Base-by-base conservation (phyloP, 495 filamentous ascomycete genomes). In the Hypoxylon trugodes region DNA sequence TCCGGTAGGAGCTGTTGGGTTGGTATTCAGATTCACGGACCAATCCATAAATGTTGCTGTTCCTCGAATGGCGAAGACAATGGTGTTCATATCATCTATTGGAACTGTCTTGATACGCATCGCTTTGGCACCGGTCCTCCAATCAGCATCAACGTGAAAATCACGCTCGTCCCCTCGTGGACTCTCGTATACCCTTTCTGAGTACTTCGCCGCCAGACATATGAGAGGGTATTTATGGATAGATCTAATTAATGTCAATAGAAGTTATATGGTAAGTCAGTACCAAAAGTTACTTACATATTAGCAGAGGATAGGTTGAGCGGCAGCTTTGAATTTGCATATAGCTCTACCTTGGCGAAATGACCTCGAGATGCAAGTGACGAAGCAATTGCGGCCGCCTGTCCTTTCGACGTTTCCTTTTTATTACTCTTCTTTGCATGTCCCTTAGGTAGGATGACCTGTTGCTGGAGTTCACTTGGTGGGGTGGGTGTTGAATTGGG, bases 11-110 rank as follows among this genome's bases (percentile, higher is more conserved):
- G 83, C 75, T 0, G 79, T 78, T 2, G 91, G 90, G 6, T 80
- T 82, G 0, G 84, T 82, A 16, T 87, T 84, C 4, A 92, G 79
- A 69, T 96, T 96, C 6, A 93, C 89, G 2, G 87, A 81, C 91
- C 91, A 95, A 73, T 95, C 91, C 77, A 90, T 86, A 67, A 92
- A 90, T 1, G 84, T 90, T 26, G 90, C 86, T 0, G 84, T 90
- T 1, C 91, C 91, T 4, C 91, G 85, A 47, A 95, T 90, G 28
- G 91, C 90, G 65, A 94, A 89, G 18, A 93, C 86, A 36, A 94
- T 85, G 10, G 86, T 87, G 68, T 91, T 86, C 77, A 87, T 84
- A 64, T 90, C 81, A 67, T 93, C 89, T 65, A 91, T 82, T 3
- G 89, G 84, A 8, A 92, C 75, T 0, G 87, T 87, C 59, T 92